Evolutionary conservation across 495 filamentous ascomycete species (phyloP), one percentile per base, ranked within the genome.

Genomic region (Xylaria cubensis): DNA sequence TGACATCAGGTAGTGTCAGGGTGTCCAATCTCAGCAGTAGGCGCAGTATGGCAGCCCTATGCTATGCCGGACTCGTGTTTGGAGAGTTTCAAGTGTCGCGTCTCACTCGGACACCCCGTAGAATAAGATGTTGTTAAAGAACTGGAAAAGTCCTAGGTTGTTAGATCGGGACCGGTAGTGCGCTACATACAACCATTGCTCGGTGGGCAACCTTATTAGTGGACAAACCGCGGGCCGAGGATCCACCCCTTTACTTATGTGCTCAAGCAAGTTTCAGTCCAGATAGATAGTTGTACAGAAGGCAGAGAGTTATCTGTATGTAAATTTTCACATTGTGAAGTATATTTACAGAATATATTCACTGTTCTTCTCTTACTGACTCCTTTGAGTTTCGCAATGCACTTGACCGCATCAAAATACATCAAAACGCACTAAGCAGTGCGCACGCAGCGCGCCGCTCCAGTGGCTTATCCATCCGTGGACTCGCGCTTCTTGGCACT

Each of bases 1-100:
- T 67, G 65, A 56, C 48, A 56, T 50, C 65, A 29, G 32, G 32
- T 32, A 34, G 41, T 32, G 48, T 56, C 64, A 51, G 64, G 46
- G 17, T 24, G 1, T 53, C 58, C 24, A 39, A 41, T 41, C 21
- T 62, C 58, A 64, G 19, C 62, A 64, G 21, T 21, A 64, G 21
- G 19, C 19, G 39, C 62, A 46, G 62, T 24, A 64, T 44, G 13
- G 50, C 50, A 53, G 50, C 50, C 50, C 50, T 53, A 53, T 41
- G 26, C 58, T n/a, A 39, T 36, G 0, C 58, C 15, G 21, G 34
- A 8, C 24, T 39, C 12, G 34, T 8, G 36, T 24, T 44, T 42
- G 39, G 21, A 26, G 61, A 26, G 61, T 64, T 44, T 64, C 61
- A 44, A 44, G 39, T 42, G 61, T 64, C 39, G n/a, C 3, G 39